phyloP scores from a whole-genome alignment of 2,329 filamentous ascomycete species.

The Bipolaris zeicola region DNA sequence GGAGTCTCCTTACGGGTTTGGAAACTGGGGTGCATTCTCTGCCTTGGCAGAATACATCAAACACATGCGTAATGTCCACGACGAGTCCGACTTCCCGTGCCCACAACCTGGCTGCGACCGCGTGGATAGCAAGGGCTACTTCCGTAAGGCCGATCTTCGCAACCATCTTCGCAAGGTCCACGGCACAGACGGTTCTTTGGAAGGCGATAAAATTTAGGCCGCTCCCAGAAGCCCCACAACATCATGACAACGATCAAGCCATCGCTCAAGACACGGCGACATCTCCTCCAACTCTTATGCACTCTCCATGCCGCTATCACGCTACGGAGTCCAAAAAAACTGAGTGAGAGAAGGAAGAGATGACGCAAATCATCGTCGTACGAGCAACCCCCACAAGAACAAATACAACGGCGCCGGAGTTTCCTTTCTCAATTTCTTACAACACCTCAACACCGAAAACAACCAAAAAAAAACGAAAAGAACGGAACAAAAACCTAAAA shows the following conservation, averaged over 20 bases:
- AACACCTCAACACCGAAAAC: too few species aligned
- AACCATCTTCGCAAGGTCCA: not conserved
- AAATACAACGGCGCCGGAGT: too few species aligned
- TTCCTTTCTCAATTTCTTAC: too few species aligned
- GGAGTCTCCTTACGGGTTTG: rapidly evolving
- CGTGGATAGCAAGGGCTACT: constrained; percentile 1
- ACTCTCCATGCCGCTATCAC: too few species aligned
- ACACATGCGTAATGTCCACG: not conserved
- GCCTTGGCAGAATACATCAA: not conserved
- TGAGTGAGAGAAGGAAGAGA: too few species aligned
- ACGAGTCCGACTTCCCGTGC: not conserved
- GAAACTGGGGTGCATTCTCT: rapidly evolving
- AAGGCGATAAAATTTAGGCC: not conserved
- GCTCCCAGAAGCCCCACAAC: not conserved
- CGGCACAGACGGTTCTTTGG: not conserved
- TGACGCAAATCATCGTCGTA: too few species aligned
- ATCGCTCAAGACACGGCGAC: too few species aligned
- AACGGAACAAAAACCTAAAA: too few species aligned
- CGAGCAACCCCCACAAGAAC: too few species aligned
- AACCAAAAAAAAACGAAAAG: too few species aligned
- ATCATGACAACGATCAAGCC: not conserved
- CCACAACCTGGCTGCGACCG: constrained; percentile 2
- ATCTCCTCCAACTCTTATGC: not conserved
- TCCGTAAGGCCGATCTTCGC: not conserved
- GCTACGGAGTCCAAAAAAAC: too few species aligned